phyloP scores from a whole-genome alignment of 2,329 filamentous ascomycete genomes.

The Sporothrix phasma region DNA sequence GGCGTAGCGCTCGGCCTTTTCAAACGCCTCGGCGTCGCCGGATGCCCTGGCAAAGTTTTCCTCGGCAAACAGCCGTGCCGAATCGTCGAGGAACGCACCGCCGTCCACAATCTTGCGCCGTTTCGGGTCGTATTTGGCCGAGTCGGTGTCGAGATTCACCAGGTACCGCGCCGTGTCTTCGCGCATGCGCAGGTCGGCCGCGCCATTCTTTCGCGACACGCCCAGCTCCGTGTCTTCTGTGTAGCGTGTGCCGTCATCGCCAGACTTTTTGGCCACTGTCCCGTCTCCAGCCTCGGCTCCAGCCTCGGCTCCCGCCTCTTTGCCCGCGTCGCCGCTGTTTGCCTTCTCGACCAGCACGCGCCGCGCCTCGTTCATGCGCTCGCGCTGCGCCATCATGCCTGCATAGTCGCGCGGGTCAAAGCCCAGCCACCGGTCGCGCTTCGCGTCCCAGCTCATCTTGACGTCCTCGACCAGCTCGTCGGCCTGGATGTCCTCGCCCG shows the following conservation, averaged over 20 bases:
- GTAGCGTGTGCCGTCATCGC: slow-evolving; percentile 38
- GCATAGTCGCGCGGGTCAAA: slow-evolving; percentile 84
- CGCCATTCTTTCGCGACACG: slow-evolving; percentile 80
- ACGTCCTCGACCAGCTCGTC: slow-evolving; percentile 83
- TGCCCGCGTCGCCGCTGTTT: no score
- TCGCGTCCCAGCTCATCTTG: slow-evolving; percentile 88
- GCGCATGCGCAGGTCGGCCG: slow-evolving; percentile 78
- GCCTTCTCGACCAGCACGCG: slow-evolving; percentile 39
- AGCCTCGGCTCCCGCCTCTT: no score
- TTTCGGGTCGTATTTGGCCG: slow-evolving; percentile 95
- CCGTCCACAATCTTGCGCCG: slow-evolving; percentile 82
- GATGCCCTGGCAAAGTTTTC: slow-evolving; percentile 84
- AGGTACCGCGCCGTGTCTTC: slow-evolving; percentile 98
- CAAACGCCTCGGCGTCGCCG: slow-evolving; percentile 88
- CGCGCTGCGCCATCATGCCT: slow-evolving; percentile 79
- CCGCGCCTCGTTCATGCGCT: slow-evolving; percentile 71
- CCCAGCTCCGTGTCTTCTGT: slow-evolving; percentile 97
- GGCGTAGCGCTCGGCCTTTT: slow-evolving; percentile 77
- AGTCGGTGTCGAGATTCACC: slow-evolving; percentile 88
- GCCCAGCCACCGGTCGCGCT: slow-evolving; percentile 96
- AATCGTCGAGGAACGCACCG: slow-evolving; percentile 69
- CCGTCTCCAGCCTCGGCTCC: neutral
- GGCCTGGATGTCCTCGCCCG: slow-evolving; percentile 84
- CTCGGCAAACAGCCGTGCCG: slow-evolving; percentile 76
- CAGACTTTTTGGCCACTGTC: neutral